Evolutionary conservation across 2,329 filamentous ascomycete genomes (phyloP).

Genomic region (Fusarium heterosporum): DNA sequence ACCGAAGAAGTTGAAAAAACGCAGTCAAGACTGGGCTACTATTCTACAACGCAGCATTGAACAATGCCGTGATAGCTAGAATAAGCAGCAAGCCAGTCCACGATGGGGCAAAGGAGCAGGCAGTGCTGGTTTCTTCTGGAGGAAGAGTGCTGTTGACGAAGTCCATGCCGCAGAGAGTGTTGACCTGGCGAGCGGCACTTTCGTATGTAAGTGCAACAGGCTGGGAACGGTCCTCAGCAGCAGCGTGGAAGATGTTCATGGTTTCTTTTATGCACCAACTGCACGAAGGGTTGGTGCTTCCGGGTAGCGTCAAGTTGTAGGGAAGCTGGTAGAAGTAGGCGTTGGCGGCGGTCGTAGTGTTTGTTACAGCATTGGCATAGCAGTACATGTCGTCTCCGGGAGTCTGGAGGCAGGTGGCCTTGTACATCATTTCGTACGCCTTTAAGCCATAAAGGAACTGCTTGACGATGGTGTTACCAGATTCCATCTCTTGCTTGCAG

Average conservation of each 20-base stretch:
- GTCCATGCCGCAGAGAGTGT: constrained; percentile 69
- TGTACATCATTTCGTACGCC: constrained; percentile 82
- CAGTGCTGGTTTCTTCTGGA: constrained; percentile 43
- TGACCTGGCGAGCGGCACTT: constrained; percentile 77
- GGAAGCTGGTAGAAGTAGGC: constrained; percentile 88
- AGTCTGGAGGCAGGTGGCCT: constrained; percentile 82
- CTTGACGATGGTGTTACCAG: constrained; percentile 75
- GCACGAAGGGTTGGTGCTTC: constrained; percentile 77
- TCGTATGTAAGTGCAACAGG: constrained; percentile 77
- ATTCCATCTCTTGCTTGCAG: constrained; percentile 78
- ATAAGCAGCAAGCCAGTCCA: constrained; percentile 31
- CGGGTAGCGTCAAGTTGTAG: constrained; percentile 77
- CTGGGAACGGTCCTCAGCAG: constrained; percentile 73
- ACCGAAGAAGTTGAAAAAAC: background rate
- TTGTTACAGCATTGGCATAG: constrained; percentile 87
- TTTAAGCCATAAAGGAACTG: constrained; percentile 81
- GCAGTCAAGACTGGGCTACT: background rate
- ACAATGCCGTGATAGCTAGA: constrained; percentile 29
- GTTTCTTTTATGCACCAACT: constrained; percentile 80
- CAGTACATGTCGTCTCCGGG: constrained; percentile 75
- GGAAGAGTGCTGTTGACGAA: constrained; percentile 70
- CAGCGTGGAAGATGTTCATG: constrained; percentile 82
- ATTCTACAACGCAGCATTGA: constrained; percentile 39
- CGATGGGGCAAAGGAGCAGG: constrained; percentile 29
- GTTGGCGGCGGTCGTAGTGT: constrained; percentile 75